Base-by-base conservation (phyloP, 192 early-diverging fungal genomes). In the Coemansia aciculifera region DNA sequence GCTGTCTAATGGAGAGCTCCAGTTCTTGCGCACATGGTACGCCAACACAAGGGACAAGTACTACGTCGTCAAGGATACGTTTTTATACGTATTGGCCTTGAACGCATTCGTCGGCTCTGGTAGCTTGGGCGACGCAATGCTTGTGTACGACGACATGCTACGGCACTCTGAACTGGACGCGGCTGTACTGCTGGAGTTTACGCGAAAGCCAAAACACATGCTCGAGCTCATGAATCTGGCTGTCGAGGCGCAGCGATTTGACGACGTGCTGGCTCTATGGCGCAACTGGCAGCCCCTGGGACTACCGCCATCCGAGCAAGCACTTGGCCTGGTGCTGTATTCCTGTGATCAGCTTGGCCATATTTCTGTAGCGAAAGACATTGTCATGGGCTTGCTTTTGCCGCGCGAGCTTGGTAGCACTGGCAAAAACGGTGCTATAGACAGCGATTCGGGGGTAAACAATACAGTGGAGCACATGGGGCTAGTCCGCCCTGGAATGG, bases 301-400 rank as follows among this genome's bases (percentile, higher is more conserved):
- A 21, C 19, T 72, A 36, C 64, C 71, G 29, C 63, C 40, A 13
- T 57, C 67, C 3, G 67, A 72, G 15, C 51, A 62, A 4, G 65
- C 68, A 1, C 61, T 66, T 10, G 43, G 63, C 21, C 36, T 73
- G 48, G 69, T 68, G 7, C 64, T 81, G 54, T 76, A 73, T 62
- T 74, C 79, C n/a, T 73, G 71, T 44, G 79, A 81, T 44, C 79
- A 81, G 63, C 63, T 73, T 38, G 74, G 79, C 32, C 79, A 60
- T 12, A 38, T 46, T 2, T n/a, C 36, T 5, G 52, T 37, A 1
- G 79, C 74, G 7, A 62, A 43, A n/a, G 67, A 76, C 37, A 72
- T 76, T 46, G 51, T 76, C 7, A 60, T 27, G 12, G 62, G 71
- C 10, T 40, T 81, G 31, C 71, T 81, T 4, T 62, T 59, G 9